Evolutionary conservation across 768 basidiomycete species (phyloP).

Genomic region (Tulasnella sp.): DNA sequence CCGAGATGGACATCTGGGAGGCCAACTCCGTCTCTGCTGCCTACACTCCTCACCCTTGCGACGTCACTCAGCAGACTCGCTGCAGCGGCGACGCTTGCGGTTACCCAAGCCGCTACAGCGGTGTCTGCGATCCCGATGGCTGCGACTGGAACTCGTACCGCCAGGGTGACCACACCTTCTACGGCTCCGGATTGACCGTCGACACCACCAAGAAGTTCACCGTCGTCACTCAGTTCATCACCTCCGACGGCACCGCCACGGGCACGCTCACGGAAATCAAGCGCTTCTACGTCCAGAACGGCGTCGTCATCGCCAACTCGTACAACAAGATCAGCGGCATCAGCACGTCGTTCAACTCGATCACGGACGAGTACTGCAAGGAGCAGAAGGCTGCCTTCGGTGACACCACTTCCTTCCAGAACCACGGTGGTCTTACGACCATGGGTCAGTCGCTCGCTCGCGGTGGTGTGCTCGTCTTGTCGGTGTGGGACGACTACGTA

Average conservation of each 20-base stretch:
- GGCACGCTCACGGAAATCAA: slow-evolving; percentile 44
- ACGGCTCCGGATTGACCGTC: slow-evolving; percentile 36
- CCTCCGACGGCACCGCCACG: slow-evolving; percentile 32
- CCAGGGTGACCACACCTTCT: slow-evolving; percentile 37
- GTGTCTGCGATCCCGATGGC: slow-evolving; percentile 43
- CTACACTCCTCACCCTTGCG: slow-evolving; percentile 43
- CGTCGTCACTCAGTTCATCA: slow-evolving; percentile 49
- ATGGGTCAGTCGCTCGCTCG: slow-evolving; percentile 28
- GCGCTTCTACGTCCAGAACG: slow-evolving; percentile 33
- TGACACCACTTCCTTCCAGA: slow-evolving; percentile 33
- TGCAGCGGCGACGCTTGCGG: slow-evolving; percentile 29
- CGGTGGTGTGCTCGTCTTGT: slow-evolving; percentile 40
- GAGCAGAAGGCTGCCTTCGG: slow-evolving; percentile 26
- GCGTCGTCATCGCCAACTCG: slow-evolving; percentile 41
- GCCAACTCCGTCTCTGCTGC: slow-evolving; percentile 41
- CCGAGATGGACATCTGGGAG: slow-evolving; percentile 52
- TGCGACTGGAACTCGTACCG: slow-evolving; percentile 56
- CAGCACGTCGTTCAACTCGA: slow-evolving; percentile 9
- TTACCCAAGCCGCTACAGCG: slow-evolving; percentile 27
- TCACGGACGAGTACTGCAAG: slow-evolving; percentile 13
- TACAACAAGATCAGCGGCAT: slow-evolving; percentile 33
- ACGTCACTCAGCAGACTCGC: slow-evolving; percentile 28
- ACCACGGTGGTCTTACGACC: slow-evolving; percentile 32
- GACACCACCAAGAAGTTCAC: slow-evolving; percentile 43
- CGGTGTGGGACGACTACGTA: slow-evolving; percentile 44